Evolutionary conservation across 1,139 yeast species (phyloP).

Genomic region (Geotrichum cucujoidarum): DNA sequence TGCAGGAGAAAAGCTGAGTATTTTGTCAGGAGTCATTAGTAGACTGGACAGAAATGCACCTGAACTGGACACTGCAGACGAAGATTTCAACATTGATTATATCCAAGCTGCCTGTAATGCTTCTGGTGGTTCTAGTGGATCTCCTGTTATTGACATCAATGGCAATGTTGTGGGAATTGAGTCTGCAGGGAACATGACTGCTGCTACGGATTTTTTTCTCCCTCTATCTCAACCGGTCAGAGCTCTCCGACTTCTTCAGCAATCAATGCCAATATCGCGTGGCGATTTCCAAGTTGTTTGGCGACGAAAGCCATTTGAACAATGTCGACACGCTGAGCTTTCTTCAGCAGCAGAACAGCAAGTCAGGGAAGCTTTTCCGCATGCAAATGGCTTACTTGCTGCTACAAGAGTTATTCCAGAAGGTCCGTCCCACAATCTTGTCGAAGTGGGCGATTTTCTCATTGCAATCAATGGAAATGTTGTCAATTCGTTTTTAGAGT

Average conservation of each 20-base stretch:
- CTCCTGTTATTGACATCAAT: constrained; percentile 85
- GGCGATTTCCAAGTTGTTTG: constrained; percentile 92
- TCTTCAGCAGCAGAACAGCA: constrained; percentile 66
- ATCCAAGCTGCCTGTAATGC: constrained; percentile 97
- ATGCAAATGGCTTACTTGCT: constrained; percentile 73
- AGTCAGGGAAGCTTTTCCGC: constrained; percentile 68
- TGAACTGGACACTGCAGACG: constrained; percentile 80
- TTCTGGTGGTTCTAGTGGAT: constrained; percentile 92
- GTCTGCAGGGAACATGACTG: constrained; percentile 90
- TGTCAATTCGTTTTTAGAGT: constrained; percentile 66
- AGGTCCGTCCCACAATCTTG: constrained; percentile 73
- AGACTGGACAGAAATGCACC: constrained; percentile 93
- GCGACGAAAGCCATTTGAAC: constrained; percentile 82
- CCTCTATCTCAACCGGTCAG: constrained; percentile 81
- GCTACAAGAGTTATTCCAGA: constrained; percentile 80
- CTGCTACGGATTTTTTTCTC: constrained; percentile 87
- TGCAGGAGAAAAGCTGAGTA: constrained; percentile 90
- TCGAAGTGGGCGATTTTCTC: constrained; percentile 83
- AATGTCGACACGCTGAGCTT: constrained; percentile 81
- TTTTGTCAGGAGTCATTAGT: constrained; percentile 83
- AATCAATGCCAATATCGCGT: constrained; percentile 54
- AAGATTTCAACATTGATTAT: constrained; percentile 92
- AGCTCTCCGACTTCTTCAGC: constrained; percentile 71
- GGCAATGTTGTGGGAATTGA: constrained; percentile 89
- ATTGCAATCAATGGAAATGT: constrained; percentile 64